These are phyloP conservation scores for Phytophthora ohioensis DNA, from an alignment of 352 stramenopile genomes.

Conservation along the genomic window DNA sequence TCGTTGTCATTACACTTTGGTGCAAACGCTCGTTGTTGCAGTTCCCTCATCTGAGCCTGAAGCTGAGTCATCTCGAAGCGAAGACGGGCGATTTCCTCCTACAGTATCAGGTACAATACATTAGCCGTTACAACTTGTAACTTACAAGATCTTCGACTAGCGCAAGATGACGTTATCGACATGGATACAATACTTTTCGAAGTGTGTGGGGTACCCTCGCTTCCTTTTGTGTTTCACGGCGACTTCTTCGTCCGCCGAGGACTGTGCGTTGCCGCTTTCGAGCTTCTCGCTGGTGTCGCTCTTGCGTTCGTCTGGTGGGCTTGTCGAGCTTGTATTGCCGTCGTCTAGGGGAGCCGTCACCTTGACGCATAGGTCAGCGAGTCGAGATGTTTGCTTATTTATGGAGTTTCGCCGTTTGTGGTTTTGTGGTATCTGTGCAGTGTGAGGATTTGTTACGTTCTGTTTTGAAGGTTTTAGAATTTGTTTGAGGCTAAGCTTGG, in stretches of 20 bases:
- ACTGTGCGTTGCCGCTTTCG: too few relatives aligned
- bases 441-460: too few relatives aligned
- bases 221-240: conserved; percentile 17
- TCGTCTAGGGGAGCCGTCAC: too few relatives aligned
- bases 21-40: conserved; percentile 30
- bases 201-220: conserved; percentile 29
- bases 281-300: background rate
- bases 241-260: background rate
- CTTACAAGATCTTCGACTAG: too few relatives aligned
- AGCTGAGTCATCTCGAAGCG: conserved; percentile 24
- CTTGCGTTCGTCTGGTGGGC: background rate
- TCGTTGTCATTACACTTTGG: conserved; percentile 1
- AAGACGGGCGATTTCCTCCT: conserved; percentile 36
- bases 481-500: too few relatives aligned
- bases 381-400: too few relatives aligned
- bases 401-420: too few relatives aligned
- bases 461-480: too few relatives aligned
- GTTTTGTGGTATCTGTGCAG: too few relatives aligned
- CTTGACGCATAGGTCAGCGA: too few relatives aligned
- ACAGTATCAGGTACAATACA: background rate
- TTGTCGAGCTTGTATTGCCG: background rate
- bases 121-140: background rate
- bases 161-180: background rate
- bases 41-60: conserved; percentile 21
- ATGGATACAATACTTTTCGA: conserved; percentile 30